Percentiles rank a stretch among this genome's conserved stretches.
phyloP scores from a whole-genome alignment of 192 early-diverging fungal genomes.

The Geranomyces michiganensis region DNA sequence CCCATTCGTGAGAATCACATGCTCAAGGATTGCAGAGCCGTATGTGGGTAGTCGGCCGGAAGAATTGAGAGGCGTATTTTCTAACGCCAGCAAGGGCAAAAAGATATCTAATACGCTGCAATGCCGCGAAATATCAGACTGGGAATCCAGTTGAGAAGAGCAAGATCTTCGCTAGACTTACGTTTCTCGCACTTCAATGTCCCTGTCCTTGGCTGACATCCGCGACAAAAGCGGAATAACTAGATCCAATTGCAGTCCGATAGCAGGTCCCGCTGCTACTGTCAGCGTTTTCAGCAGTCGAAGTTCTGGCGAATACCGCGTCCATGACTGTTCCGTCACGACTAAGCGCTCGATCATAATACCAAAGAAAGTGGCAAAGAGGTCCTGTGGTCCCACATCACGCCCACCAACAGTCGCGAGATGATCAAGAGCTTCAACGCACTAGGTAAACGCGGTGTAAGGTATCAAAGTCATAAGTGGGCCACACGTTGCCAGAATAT shows the following conservation, averaged over 20 bases:
- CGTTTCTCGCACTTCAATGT: constrained; percentile 52
- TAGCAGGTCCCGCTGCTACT: constrained; percentile 26
- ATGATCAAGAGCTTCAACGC: constrained; percentile 1
- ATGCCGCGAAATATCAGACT: background rate
- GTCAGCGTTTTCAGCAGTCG: constrained; percentile 41
- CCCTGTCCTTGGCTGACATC: constrained; percentile 33
- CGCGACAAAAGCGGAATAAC: constrained; percentile 42
- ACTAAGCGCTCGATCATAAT: constrained; percentile 5
- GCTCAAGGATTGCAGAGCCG: constrained; percentile 30
- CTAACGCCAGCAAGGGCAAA: constrained; percentile 26
- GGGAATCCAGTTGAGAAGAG: background rate
- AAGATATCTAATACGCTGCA: constrained; percentile 42
- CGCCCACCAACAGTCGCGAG: constrained; percentile 26
- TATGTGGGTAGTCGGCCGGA: constrained; percentile 21
- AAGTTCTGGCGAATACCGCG: constrained; percentile 46
- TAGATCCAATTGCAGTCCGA: constrained; percentile 42
- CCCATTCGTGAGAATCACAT: constrained; percentile 39
- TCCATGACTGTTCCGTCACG: constrained; percentile 38
- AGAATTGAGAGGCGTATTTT: constrained; percentile 38
- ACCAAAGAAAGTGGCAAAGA: constrained; percentile 35
- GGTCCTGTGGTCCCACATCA: constrained; percentile 6
- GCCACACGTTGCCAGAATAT: too few species aligned
- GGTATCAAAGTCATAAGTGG: too few species aligned
- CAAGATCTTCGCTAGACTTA: constrained; percentile 10
- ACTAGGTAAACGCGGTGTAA: constrained; percentile 7